A percentile compares a stretch with the other conserved stretches of the same genome.
These are phyloP conservation scores for Lactifluus volemus DNA, from an alignment of 768 basidiomycete species.

Conservation along the genomic window DNA sequence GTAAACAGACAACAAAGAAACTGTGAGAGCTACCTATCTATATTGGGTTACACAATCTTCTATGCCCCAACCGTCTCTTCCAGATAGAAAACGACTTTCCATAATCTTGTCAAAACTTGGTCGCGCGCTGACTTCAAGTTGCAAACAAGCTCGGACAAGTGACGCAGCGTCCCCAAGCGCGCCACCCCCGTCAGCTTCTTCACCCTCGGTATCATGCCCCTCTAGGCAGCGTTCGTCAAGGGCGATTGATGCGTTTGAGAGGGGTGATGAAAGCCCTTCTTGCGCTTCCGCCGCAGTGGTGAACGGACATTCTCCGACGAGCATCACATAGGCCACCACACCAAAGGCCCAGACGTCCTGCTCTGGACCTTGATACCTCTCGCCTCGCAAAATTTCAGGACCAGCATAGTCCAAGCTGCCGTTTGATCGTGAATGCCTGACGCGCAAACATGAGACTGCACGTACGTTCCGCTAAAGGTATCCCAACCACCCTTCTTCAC, in stretches of 20 bases:
- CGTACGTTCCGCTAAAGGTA: constrained; percentile 86
- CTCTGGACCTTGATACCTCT: constrained; percentile 91
- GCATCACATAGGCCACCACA: constrained; percentile 91
- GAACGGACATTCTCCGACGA: constrained; percentile 89
- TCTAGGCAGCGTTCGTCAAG: constrained; percentile 76
- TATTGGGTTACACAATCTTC: constrained; percentile 17
- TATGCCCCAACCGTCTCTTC: constrained; percentile 64
- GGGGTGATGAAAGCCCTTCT: constrained; percentile 68
- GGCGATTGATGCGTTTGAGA: constrained; percentile 65
- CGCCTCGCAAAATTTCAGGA: constrained; percentile 92
- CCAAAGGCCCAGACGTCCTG: constrained; percentile 99
- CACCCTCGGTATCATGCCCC: constrained; percentile 61
- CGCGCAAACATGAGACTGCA: constrained; percentile 20
- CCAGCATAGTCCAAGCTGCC: constrained; percentile 85
- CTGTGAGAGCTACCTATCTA: constrained; percentile 3
- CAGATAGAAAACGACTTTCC: constrained; percentile 72
- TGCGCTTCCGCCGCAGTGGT: constrained; percentile 87
- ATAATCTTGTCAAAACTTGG: constrained; percentile 83
- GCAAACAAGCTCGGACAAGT: constrained; percentile 77
- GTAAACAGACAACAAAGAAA: neutral
- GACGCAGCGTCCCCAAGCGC: constrained; percentile 76
- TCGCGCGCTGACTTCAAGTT: constrained; percentile 65
- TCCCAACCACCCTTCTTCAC: constrained; percentile 83
- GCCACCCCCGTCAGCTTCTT: constrained; percentile 78
- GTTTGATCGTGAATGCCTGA: constrained; percentile 17